Percentiles rank a stretch among this genome's conserved stretches.
These are phyloP conservation scores for Microcos paniculata DNA, from an alignment of 345 rosid genomes.

Conservation along the genomic window DNA sequence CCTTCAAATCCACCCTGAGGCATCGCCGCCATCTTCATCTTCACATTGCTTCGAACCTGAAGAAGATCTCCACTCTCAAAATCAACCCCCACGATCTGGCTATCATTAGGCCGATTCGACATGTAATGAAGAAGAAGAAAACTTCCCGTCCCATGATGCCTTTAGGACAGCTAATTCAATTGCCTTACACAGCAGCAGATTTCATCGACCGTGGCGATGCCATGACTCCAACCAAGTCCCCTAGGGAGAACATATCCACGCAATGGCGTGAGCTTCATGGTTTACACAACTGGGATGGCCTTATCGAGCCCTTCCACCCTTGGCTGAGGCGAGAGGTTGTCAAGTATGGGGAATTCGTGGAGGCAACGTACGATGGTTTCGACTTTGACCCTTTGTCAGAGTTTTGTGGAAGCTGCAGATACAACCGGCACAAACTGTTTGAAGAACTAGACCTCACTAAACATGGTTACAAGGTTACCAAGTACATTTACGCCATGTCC, in stretches of 20 bases:
- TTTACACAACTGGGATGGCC: constrained; percentile 41
- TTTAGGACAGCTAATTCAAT: constrained; percentile 38
- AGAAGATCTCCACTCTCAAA: constrained; percentile 30
- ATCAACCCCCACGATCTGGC: neutral
- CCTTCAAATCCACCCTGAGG: constrained; percentile 16
- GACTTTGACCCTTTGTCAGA: constrained; percentile 62
- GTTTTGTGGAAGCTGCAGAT: constrained; percentile 62
- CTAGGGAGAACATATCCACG: constrained; percentile 44
- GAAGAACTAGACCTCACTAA: constrained; percentile 45
- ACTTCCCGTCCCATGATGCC: constrained; percentile 33
- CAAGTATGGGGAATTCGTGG: constrained; percentile 61
- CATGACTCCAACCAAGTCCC: constrained; percentile 65
- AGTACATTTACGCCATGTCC: constrained; percentile 67
- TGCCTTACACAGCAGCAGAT: constrained; percentile 44
- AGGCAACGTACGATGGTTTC: constrained; percentile 57
- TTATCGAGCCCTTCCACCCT: constrained; percentile 56
- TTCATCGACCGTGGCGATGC: constrained; percentile 52
- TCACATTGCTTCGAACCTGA: constrained; percentile 23
- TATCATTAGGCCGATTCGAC: constrained; percentile 15
- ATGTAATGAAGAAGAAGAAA: constrained; percentile 23
- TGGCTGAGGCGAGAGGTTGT: constrained; percentile 51
- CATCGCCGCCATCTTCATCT: constrained; percentile 29
- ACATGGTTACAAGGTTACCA: constrained; percentile 54
- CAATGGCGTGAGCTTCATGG: constrained; percentile 55
- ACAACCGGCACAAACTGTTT: constrained; percentile 48